phyloP scores from a whole-genome alignment of 2,329 filamentous ascomycete genomes.

The Pochonia chlamydosporia region DNA sequence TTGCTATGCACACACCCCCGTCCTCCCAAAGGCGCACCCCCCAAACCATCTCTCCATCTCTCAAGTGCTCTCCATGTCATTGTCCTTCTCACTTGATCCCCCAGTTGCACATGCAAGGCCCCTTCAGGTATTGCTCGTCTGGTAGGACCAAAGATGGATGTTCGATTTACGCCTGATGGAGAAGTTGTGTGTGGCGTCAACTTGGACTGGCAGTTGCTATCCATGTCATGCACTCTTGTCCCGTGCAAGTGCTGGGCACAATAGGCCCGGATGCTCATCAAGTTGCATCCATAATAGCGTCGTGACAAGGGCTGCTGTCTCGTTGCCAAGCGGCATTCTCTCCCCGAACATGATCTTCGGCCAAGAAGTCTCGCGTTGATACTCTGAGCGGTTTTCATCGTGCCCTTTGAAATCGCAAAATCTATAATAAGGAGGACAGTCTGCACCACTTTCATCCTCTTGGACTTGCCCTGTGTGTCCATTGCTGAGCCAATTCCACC shows the following conservation, averaged over 20 bases:
- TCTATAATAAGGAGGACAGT: not conserved
- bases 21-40: not conserved
- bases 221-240: slow-evolving; percentile 8
- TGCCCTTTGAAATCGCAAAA: not conserved
- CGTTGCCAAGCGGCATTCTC: not conserved
- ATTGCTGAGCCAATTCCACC: too few species aligned
- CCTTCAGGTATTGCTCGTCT: not conserved
- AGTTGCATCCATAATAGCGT: not conserved
- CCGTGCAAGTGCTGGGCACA: slow-evolving; percentile 8
- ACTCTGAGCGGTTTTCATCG: not conserved
- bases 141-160: not conserved
- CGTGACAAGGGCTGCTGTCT: not conserved
- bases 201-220: not conserved
- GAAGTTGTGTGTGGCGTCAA: not conserved
- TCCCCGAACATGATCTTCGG: not conserved
- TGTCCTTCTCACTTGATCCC: not conserved
- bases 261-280: slow-evolving; percentile 2
- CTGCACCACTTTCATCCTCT: not conserved
- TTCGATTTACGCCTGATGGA: not conserved
- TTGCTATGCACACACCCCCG: slow-evolving; percentile 1
- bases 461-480: too few species aligned
- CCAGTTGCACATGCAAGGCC: not conserved
- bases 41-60: not conserved
- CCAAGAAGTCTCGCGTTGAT: too few species aligned
- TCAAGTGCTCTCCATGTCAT: too few species aligned